phyloP scores from a whole-genome alignment of 148 eudicot species.

The Gaultheria prostrata region DNA sequence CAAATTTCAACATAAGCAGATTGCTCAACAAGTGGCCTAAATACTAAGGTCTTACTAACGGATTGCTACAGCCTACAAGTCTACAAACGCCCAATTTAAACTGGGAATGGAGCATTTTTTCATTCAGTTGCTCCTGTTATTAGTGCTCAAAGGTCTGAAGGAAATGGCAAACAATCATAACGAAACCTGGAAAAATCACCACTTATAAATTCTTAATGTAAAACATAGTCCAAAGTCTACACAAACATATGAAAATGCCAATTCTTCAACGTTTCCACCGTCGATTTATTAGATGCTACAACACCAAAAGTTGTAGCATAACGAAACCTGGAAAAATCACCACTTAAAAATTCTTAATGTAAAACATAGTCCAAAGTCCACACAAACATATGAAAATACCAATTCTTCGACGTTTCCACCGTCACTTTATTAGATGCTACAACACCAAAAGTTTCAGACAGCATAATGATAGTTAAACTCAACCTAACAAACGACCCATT shows the following conservation, averaged over 20 bases:
- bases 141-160: not conserved
- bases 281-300: not conserved
- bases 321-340: not conserved
- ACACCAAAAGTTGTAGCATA: not conserved
- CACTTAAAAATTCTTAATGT: not conserved
- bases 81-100: not conserved
- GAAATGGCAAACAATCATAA: not conserved
- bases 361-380: not conserved
- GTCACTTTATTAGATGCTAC: not conserved
- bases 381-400: not conserved
- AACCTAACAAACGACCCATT: not conserved
- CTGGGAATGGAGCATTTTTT: not conserved
- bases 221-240: not conserved
- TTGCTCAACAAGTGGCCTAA: not conserved
- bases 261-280: not conserved
- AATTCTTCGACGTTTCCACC: not conserved
- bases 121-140: not conserved
- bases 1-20: not conserved
- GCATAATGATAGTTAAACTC: not conserved
- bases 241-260: not conserved
- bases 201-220: not conserved
- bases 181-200: not conserved
- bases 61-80: not conserved
- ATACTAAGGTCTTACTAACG: not conserved
- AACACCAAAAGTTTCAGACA: not conserved